A percentile compares a stretch with the other conserved stretches of the same genome.
Evolutionary conservation across 306 rosid species (phyloP).

Genomic region (Sesbania bispinosa): DNA sequence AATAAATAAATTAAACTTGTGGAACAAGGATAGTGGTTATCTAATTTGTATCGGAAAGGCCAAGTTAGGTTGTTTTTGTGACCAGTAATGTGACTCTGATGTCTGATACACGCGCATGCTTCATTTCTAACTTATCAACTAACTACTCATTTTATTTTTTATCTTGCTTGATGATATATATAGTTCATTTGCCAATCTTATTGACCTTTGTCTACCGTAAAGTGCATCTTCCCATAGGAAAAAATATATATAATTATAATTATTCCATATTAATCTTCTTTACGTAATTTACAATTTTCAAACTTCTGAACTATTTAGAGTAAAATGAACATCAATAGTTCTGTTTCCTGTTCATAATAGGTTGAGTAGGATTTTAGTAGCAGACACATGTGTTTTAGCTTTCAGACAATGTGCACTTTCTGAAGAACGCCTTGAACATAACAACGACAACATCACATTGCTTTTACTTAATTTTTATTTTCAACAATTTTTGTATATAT

Average conservation of each 20-base stretch:
- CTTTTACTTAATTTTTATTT: too few relatives aligned
- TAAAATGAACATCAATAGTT: background rate
- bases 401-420: too few relatives aligned
- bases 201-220: background rate
- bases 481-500: too few relatives aligned
- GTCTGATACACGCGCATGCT: conserved; percentile 18
- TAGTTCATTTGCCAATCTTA: too few relatives aligned
- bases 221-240: background rate
- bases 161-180: background rate
- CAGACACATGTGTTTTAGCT: too few relatives aligned
- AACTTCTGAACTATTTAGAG: background rate
- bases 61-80: conserved; percentile 45
- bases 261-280: background rate
- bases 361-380: background rate
- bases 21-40: conserved; percentile 47
- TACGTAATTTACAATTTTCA: conserved; percentile 11
- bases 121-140: conserved; percentile 26
- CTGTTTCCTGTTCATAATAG: background rate
- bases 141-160: conserved; percentile 8
- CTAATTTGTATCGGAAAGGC: conserved; percentile 34
- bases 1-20: conserved; percentile 40
- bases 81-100: too few relatives aligned
- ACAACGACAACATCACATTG: too few relatives aligned
- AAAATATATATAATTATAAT: background rate
- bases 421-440: too few relatives aligned